A percentile compares a stretch with the other conserved stretches of the same genome.
These are phyloP conservation scores for Colletotrichum trifolii DNA, from an alignment of 2,329 filamentous ascomycete species.

Conservation along the genomic window DNA sequence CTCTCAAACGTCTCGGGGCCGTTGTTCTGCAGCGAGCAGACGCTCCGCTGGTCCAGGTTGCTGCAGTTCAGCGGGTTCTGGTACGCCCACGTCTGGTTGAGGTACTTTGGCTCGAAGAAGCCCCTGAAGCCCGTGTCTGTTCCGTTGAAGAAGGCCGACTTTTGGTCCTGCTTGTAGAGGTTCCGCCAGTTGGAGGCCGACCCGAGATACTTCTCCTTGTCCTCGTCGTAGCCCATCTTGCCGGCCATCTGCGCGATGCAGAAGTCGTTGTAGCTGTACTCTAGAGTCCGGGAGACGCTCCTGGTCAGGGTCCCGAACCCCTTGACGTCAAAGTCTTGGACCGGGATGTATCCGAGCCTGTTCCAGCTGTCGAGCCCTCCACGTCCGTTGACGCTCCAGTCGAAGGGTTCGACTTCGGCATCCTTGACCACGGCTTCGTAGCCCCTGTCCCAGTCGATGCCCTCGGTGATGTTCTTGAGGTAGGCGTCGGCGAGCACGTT, in stretches of 20 bases:
- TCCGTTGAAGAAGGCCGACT: conserved; percentile 62
- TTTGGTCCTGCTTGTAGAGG: conserved; percentile 70
- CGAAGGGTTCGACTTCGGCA: conserved; percentile 74
- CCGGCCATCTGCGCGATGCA: conserved; percentile 73
- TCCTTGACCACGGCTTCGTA: conserved; percentile 80
- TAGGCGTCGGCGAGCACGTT: conserved; percentile 75
- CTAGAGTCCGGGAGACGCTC: conserved; percentile 77
- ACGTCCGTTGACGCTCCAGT: conserved; percentile 77
- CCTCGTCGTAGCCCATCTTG: conserved; percentile 62
- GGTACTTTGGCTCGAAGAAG: conserved; percentile 76
- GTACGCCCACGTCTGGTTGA: conserved; percentile 75
- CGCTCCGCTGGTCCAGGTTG: conserved; percentile 62
- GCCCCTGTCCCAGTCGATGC: conserved; percentile 74
- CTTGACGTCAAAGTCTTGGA: conserved; percentile 72
- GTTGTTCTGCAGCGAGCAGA: conserved; percentile 69
- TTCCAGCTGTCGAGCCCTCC: conserved; percentile 81
- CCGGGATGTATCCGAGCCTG: conserved; percentile 75
- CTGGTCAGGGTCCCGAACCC: conserved; percentile 78
- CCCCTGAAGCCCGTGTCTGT: conserved; percentile 73
- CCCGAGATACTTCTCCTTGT: conserved; percentile 68
- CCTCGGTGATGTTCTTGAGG: conserved; percentile 70
- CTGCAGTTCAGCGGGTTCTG: conserved; percentile 76
- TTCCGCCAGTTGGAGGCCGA: conserved; percentile 76
- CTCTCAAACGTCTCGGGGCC: conserved; percentile 79
- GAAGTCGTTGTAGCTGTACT: conserved; percentile 84